Base-by-base conservation (phyloP, 2,329 filamentous ascomycete species). In the Sphaerulina vaccinii region DNA sequence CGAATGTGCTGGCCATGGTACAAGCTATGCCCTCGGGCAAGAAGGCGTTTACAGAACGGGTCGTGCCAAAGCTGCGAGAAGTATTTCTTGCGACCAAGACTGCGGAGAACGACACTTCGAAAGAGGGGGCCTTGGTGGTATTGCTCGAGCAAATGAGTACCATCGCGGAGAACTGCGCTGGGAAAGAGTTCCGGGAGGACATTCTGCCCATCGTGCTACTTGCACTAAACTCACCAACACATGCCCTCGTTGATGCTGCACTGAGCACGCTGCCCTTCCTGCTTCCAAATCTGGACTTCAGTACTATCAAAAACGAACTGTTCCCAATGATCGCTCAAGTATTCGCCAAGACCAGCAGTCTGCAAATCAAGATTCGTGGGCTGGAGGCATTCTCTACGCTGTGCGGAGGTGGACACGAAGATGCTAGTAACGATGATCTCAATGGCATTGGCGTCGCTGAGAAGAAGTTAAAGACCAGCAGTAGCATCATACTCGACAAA, bases 151-250 rank as follows among this genome's bases (percentile, higher is more conserved):
- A 96, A 57, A 84, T 95, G 65, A 75, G 79, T 13, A 74, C 85
- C 1, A 83, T 95, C 55, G 83, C 88, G 3, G 83, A 84, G 9
- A 96, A 95, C 60, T 93, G 87, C 60, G 85, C 86, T 1, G 90
- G 90, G 3, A 93, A 91, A 63, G 90, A 96, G 57, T 97, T 97
- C 68, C 95, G 96, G 72, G 92, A 97, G 60, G 90, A 96, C 62
- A 88, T 97, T 33, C 73, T 97, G 2, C 93, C 93, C 1, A 85
- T 99, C 36, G 81, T 97, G 38, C 76, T 90, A 49, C 76, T 90
- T 6, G 89, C 90, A 0, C 80, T 99, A 49, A 90, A 96, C 63
- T 96, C 90, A 8, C 81, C 89, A 0, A 96, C 91, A 0, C 93
- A 95, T 61, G 86, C 87, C 1, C 78, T 99, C 13, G 87, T 96